A percentile compares a stretch with the other conserved stretches of the same genome.
phyloP scores from a whole-genome alignment of 371 early-diverging fungal species.

The Rhizopus sp. region DNA sequence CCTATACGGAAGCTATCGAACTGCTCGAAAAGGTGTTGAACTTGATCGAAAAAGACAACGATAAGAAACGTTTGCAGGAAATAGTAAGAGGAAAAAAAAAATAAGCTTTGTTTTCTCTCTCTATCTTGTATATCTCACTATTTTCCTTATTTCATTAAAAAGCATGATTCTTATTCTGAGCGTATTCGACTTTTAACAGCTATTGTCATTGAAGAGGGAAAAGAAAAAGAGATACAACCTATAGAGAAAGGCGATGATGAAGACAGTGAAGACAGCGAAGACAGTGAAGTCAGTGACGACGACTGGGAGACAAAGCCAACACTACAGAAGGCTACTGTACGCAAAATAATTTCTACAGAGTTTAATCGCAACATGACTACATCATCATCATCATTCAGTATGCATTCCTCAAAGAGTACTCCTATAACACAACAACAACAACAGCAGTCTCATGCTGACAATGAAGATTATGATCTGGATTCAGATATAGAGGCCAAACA shows the following conservation, averaged over 20 bases:
- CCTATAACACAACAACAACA: slow-evolving; percentile 3
- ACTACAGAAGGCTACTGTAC: slow-evolving; percentile 2
- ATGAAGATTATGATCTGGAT: not conserved
- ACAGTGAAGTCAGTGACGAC: slow-evolving; percentile 2
- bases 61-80: slow-evolving; percentile 41
- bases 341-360: not conserved
- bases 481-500: not conserved
- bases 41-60: slow-evolving; percentile 42
- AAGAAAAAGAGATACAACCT: slow-evolving; percentile 10
- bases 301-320: slow-evolving; percentile 1
- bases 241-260: slow-evolving; percentile 3
- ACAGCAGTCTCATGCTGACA: not conserved
- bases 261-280: slow-evolving; percentile 1
- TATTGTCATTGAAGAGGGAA: slow-evolving; percentile 3
- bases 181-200: slow-evolving; percentile 12
- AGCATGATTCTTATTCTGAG: slow-evolving; percentile 31
- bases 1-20: slow-evolving; percentile 48
- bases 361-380: not conserved
- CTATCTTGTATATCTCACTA: not conserved
- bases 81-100: slow-evolving; percentile 37
- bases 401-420: slow-evolving; percentile 24
- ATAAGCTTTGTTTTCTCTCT: not conserved
- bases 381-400: not conserved
- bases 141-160: not conserved
- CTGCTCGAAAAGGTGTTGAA: slow-evolving; percentile 42